These are phyloP conservation scores for Curvularia verruculosa DNA, from an alignment of 2,329 filamentous ascomycete genomes.

Conservation along the genomic window DNA sequence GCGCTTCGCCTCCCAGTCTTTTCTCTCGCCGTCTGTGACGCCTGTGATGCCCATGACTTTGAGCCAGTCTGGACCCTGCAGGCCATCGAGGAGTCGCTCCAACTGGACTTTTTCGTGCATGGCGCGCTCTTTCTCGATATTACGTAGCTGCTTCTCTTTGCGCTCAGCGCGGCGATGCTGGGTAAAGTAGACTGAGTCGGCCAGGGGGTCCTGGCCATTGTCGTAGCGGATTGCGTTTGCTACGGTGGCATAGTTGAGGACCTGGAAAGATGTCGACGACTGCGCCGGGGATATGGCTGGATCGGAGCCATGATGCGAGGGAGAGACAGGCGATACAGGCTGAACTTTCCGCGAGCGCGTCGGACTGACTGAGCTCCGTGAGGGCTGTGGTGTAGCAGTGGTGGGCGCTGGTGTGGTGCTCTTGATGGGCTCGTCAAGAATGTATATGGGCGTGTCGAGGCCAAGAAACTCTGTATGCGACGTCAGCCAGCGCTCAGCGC, in stretches of 20 bases:
- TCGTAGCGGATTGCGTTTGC: conserved; percentile 44
- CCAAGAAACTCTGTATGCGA: conserved; percentile 69
- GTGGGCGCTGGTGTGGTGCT: conserved; percentile 28
- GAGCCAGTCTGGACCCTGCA: conserved; percentile 92
- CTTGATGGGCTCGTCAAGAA: conserved; percentile 64
- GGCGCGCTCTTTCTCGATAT: conserved; percentile 69
- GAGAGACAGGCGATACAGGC: conserved; percentile 25
- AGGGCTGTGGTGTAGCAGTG: conserved; percentile 23
- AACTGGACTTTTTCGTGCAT: conserved; percentile 71
- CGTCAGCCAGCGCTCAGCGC: conserved; percentile 23
- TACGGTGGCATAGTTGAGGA: conserved; percentile 53
- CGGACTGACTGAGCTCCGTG: conserved; percentile 34
- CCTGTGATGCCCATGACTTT: conserved; percentile 87
- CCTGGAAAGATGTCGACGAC: conserved; percentile 43
- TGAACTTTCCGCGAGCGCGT: conserved; percentile 34
- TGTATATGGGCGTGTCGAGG: conserved; percentile 72
- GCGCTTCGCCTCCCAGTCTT: conserved; percentile 83
- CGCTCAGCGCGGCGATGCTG: conserved; percentile 66
- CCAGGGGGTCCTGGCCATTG: conserved; percentile 59
- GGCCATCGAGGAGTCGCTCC: conserved; percentile 75
- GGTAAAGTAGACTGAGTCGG: conserved; percentile 62
- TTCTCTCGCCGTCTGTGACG: conserved; percentile 83
- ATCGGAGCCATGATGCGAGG: conserved; percentile 22
- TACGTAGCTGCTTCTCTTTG: conserved; percentile 71
- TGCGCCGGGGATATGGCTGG: conserved; percentile 24